Evolutionary conservation across 2,329 filamentous ascomycete genomes (phyloP), one percentile per base, ranked within the genome.

Genomic region (Aureobasidium sp.): DNA sequence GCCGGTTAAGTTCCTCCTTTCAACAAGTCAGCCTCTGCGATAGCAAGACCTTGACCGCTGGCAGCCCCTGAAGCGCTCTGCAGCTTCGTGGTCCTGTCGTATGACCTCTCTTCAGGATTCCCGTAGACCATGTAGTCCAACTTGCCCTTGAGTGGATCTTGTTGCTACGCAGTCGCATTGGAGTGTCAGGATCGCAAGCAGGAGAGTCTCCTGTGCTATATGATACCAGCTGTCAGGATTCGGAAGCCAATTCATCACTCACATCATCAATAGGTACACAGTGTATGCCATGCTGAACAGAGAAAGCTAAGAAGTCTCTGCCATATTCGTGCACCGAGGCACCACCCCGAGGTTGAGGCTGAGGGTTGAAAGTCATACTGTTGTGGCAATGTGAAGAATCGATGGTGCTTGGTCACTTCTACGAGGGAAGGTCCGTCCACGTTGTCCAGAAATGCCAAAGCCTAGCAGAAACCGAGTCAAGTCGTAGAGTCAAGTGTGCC

Each of bases 261-360:
- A 72, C 71, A 63, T 72, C 69, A 50, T 74, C 72, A n/a, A 74
- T 66, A 7, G 72, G 72, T 4, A 72, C 66, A 52, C 68, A 71
- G 62, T 70, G 66, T 43, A 71, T 66, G 32, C 65, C 62, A 29
- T 71, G 60, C 39, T 69, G 34, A 2, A 64, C 27, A 6, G 60
- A 63, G 26, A 61, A 64, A 32, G 36, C 46, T 3, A 66, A 61
- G 56, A 68, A 73, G n/a, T 66, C 64, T 44, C 71, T 63, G 5
- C 66, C 66, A n/a, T 41, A 62, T 34, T 65, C 67, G 10, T 52
- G 29, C 13, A 64, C 59, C 15, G 66, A 56, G 20, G 61, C 62
- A 61, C 71, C 67, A 63, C 68, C 63, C 32, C 63, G 36, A 29
- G 71, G 71, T 50, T 70, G 70, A 60, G 67, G 67, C 32, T 55